Evolutionary conservation across 345 rosid species (phyloP).

Genomic region (Brassica nigra): DNA sequence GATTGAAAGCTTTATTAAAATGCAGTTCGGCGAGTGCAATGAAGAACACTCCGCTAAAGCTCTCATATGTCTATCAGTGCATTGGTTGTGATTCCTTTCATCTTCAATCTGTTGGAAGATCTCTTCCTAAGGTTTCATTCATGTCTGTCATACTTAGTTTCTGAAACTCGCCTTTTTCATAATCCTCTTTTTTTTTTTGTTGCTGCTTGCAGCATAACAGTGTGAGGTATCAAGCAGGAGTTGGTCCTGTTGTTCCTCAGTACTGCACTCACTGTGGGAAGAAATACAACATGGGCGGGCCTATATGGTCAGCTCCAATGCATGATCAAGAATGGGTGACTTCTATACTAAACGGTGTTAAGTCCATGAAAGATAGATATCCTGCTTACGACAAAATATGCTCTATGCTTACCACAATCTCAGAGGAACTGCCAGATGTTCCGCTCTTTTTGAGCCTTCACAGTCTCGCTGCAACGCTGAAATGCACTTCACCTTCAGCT

Average conservation of each 20-base stretch:
- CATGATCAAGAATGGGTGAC: slow-evolving; percentile 94
- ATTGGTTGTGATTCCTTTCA: slow-evolving; percentile 97
- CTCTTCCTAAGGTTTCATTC: slow-evolving; percentile 70
- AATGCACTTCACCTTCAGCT: slow-evolving; percentile 98
- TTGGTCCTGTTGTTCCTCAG: slow-evolving; percentile 93
- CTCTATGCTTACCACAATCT: slow-evolving; percentile 81
- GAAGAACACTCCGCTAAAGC: slow-evolving; percentile 99
- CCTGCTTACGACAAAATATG: slow-evolving; percentile 94
- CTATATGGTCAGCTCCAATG: slow-evolving; percentile 96
- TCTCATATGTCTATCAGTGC: slow-evolving; percentile 96
- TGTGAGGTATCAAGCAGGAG: slow-evolving; percentile 85
- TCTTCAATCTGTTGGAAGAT: slow-evolving; percentile 89
- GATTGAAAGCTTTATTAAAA: slow-evolving; percentile 12
- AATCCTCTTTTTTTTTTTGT: not conserved
- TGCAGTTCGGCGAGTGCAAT: slow-evolving; percentile 98
- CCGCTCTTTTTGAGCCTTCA: slow-evolving; percentile 93
- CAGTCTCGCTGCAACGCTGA: slow-evolving; percentile 88
- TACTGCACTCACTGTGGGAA: slow-evolving; percentile 91
- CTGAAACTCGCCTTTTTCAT: not conserved
- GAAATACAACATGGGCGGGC: slow-evolving; percentile 97
- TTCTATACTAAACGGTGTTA: slow-evolving; percentile 63
- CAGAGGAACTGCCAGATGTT: slow-evolving; percentile 97
- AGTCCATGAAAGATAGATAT: slow-evolving; percentile 73
- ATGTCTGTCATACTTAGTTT: slow-evolving; percentile 4
- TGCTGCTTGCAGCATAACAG: slow-evolving; percentile 63